A percentile compares a stretch with the other conserved stretches of the same genome.
phyloP scores from a whole-genome alignment of 2,329 filamentous ascomycete genomes.

The Penicillium italicum region DNA sequence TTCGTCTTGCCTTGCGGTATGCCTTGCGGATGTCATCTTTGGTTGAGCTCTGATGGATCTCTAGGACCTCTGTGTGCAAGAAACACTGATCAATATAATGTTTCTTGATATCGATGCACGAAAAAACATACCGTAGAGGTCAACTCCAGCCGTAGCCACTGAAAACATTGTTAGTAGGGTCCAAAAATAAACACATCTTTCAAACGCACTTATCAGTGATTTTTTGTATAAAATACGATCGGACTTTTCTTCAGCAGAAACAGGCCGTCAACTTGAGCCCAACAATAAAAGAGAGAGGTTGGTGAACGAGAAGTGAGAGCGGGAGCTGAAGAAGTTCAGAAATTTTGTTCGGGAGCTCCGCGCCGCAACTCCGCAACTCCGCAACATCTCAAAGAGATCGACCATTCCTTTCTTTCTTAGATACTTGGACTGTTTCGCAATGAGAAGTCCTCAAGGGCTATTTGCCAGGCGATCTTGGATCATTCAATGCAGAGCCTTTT shows the following conservation, averaged over 20 bases:
- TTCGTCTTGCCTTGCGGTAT: slow-evolving; percentile 73
- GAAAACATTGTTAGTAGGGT: slow-evolving; percentile 19
- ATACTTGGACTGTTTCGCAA: slow-evolving; percentile 12
- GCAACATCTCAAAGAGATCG: slow-evolving; percentile 10
- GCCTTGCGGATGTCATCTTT: slow-evolving; percentile 89
- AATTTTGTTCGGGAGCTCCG: slow-evolving; percentile 25
- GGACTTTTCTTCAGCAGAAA: background rate
- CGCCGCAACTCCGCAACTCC: slow-evolving; percentile 21
- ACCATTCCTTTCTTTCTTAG: background rate
- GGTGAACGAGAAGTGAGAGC: slow-evolving; percentile 6
- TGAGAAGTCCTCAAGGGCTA: slow-evolving; percentile 30
- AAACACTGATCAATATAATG: slow-evolving; percentile 5
- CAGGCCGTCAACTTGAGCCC: background rate
- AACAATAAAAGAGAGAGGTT: background rate
- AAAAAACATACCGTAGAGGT: slow-evolving; percentile 58
- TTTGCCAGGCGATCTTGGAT: slow-evolving; percentile 35
- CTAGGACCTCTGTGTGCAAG: slow-evolving; percentile 65
- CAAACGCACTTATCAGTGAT: slow-evolving; percentile 1
- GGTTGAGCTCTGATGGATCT: slow-evolving; percentile 66
- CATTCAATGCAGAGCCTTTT: slow-evolving; percentile 33
- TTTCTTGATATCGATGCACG: background rate
- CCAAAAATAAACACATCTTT: slow-evolving; percentile 1
- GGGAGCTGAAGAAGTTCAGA: slow-evolving; percentile 14
- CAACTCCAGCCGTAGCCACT: slow-evolving; percentile 45
- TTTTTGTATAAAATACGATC: background rate